phyloP scores from a whole-genome alignment of 768 basidiomycete genomes.

The Tricholoma saponaceum region DNA sequence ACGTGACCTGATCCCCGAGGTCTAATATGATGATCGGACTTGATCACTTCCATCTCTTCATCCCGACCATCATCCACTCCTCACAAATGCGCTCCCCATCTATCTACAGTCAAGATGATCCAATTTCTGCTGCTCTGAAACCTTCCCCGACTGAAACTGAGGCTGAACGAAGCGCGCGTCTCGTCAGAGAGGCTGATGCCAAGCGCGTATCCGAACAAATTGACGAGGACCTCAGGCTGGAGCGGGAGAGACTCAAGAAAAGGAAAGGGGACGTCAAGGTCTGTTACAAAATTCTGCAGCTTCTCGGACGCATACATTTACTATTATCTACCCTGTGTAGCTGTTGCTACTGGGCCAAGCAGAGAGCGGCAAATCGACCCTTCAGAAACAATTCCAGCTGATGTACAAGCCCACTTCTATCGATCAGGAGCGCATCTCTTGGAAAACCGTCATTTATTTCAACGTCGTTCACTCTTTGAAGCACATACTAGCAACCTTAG shows the following conservation, averaged over 20 bases:
- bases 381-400: constrained; percentile 78
- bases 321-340: constrained; percentile 28
- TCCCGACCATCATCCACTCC: constrained; percentile 21
- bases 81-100: constrained; percentile 60
- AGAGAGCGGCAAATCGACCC: constrained; percentile 74
- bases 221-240: constrained; percentile 72
- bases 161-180: constrained; percentile 53
- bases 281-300: not conserved
- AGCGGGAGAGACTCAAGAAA: constrained; percentile 61
- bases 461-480: constrained; percentile 71
- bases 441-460: constrained; percentile 74
- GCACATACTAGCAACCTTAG: constrained; percentile 61
- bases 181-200: constrained; percentile 67
- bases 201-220: constrained; percentile 76
- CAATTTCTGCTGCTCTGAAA: constrained; percentile 61
- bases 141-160: constrained; percentile 68
- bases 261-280: constrained; percentile 77
- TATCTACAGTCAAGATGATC: constrained; percentile 72
- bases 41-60: constrained; percentile 3
- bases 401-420: constrained; percentile 74
- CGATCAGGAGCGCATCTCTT: constrained; percentile 65
- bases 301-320: constrained; percentile 34
- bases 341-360: constrained; percentile 75
- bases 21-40: not conserved
- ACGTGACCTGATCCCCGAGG: constrained; percentile 12